A percentile compares a stretch with the other conserved stretches of the same genome.
phyloP scores from a whole-genome alignment of 148 eudicot species.

The Cornus suecica region DNA sequence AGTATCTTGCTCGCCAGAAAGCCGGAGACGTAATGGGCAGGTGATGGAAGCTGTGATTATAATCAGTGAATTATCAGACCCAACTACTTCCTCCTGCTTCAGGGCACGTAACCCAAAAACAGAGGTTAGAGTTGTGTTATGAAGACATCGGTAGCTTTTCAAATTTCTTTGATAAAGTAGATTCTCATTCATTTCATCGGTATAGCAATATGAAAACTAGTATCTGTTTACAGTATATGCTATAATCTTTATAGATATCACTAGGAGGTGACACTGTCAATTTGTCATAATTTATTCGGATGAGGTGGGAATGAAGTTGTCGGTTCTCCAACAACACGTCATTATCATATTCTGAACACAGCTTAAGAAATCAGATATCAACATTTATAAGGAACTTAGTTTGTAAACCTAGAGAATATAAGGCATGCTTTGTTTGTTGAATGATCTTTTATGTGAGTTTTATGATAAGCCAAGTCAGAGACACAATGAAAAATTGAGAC shows the following conservation, averaged over 20 bases:
- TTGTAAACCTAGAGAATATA: not conserved
- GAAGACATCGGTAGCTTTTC: not conserved
- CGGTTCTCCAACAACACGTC: not conserved
- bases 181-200: not conserved
- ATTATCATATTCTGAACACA: not conserved
- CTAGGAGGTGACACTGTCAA: not conserved
- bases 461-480: not conserved
- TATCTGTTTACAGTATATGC: not conserved
- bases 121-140: slow-evolving; percentile 48
- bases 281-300: not conserved
- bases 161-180: not conserved
- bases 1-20: slow-evolving; percentile 40
- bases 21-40: slow-evolving; percentile 28
- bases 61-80: slow-evolving; percentile 46
- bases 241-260: not conserved
- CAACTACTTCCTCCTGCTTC: slow-evolving; percentile 47
- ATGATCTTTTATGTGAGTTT: not conserved
- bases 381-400: not conserved
- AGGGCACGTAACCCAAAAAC: slow-evolving; percentile 50
- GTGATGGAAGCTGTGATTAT: slow-evolving; percentile 70
- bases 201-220: not conserved
- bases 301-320: not conserved
- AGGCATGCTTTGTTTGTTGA: not conserved
- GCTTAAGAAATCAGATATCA: not conserved
- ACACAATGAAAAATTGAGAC: not conserved